Evolutionary conservation across 2,329 filamentous ascomycete genomes (phyloP), one percentile per base, ranked within the genome.

Genomic region (Aspergillus sclerotialis): DNA sequence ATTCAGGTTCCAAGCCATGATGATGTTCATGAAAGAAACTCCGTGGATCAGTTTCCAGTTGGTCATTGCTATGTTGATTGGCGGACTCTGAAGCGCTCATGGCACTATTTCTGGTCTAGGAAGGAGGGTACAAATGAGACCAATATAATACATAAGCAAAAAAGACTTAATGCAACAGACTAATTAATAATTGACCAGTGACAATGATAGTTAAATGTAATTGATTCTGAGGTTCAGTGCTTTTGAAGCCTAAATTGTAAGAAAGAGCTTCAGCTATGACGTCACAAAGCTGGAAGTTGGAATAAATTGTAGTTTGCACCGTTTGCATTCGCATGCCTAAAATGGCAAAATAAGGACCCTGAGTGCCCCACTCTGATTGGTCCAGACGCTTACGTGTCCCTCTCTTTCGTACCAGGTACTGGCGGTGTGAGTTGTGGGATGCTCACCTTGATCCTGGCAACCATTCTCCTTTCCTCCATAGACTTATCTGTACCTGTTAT

Each of bases 1-100:
- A 75, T 17, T 68, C 65, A 13, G 63, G 56, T 38, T 66, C 61
- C 38, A 75, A 49, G 21, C 56, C 60, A 38, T 56, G 50, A 35
- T 53, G 49, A 7, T 50, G 41, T 10, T 48, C 49, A 36, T 55
- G 36, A 31, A 45, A 40, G 16, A 25, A 30, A 11, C 21, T 33
- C 29, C 29, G 41, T 36, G 41, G 33, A 36, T 42, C 32, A 34
- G 38, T 26, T 24, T 52, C 45, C 33, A 37, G 37, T 32, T 29
- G 29, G 10, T 42, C 35, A 32, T 43, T 39, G 38, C 30, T 45
- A 40, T 42, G 30, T 35, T 49, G 37, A 33, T 48, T 44, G n/a
- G 42, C 18, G 30, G 38, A 33, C 18, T 40, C 19, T 35, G 32
- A 44, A 34, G 42, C 41, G 40, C 46, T 57, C 55, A 60, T 59